Evolutionary conservation across 1,284 basidiomycete species (phyloP).

Genomic region (Malassezia pachydermatis): DNA sequence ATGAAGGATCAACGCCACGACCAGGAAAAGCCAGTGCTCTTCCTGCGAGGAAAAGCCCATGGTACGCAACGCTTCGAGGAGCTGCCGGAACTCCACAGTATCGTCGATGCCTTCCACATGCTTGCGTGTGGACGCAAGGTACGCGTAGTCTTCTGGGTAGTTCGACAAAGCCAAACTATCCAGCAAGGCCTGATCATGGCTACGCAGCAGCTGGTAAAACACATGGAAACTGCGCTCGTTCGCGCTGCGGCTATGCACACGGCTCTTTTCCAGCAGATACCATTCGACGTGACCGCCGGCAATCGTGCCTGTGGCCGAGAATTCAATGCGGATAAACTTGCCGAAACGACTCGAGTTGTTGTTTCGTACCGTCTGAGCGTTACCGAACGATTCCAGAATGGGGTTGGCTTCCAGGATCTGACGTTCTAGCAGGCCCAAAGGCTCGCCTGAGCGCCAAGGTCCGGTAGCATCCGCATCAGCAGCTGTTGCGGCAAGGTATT

Average conservation of each 20-base stretch:
- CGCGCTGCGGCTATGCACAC: conserved; percentile 55
- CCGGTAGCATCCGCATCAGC: conserved; percentile 49
- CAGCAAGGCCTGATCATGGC: conserved; percentile 41
- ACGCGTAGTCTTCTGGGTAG: conserved; percentile 73
- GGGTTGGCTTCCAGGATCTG: conserved; percentile 98
- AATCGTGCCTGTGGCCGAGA: conserved; percentile 84
- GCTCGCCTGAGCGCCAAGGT: conserved; percentile 20
- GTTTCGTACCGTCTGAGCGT: conserved; percentile 95
- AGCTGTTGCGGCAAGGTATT: conserved; percentile 95
- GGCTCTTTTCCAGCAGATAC: conserved; percentile 95
- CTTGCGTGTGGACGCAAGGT: conserved; percentile 75
- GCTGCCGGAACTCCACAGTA: conserved; percentile 68
- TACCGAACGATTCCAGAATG: conserved; percentile 94
- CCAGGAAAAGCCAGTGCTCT: conserved; percentile 85
- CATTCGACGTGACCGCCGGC: conserved; percentile 97
- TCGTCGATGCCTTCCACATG: conserved; percentile 95
- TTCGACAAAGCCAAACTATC: conserved; percentile 61
- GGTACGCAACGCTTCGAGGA: conserved; percentile 71
- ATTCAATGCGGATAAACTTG: conserved; percentile 94
- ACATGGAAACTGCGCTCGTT: conserved; percentile 86
- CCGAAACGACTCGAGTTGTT: conserved; percentile 97
- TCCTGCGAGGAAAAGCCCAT: conserved; percentile 77
- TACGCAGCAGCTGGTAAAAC: conserved; percentile 69
- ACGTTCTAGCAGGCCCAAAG: conserved; percentile 76
- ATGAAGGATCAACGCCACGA: conserved; percentile 85